phyloP scores from a whole-genome alignment of 2,329 filamentous ascomycete species.

The Colletotrichum incanum region DNA sequence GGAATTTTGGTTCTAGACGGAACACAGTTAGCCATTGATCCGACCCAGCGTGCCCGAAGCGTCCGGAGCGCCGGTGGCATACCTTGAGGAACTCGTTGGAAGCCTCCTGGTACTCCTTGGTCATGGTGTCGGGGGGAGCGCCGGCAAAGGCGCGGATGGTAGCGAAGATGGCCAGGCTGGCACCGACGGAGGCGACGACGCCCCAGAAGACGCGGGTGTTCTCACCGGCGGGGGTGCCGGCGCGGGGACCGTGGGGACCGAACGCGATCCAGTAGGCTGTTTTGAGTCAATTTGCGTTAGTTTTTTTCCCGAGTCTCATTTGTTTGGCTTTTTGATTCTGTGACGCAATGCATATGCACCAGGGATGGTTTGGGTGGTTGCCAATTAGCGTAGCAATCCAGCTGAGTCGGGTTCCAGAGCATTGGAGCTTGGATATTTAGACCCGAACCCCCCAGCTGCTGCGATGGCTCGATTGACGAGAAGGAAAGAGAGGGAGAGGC shows the following conservation, averaged over 20 bases:
- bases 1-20: conserved; percentile 80
- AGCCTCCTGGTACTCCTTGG: conserved; percentile 96
- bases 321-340: not conserved
- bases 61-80: not conserved
- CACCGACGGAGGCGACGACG: conserved; percentile 77
- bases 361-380: conserved; percentile 27
- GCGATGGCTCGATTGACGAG: conserved; percentile 16
- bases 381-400: conserved; percentile 30
- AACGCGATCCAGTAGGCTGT: conserved; percentile 99
- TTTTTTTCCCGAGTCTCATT: conserved; percentile 46
- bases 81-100: conserved; percentile 96
- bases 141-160: conserved; percentile 80
- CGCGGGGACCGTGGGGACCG: conserved; percentile 94
- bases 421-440: conserved; percentile 14
- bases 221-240: conserved; percentile 87
- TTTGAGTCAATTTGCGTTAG: conserved; percentile 59
- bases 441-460: not conserved
- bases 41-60: not conserved
- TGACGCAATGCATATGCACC: conserved; percentile 40
- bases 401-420: not conserved
- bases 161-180: conserved; percentile 81
- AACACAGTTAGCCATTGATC: conserved; percentile 27
- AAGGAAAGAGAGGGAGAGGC: conserved; percentile 1
- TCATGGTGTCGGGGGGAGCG: conserved; percentile 88
- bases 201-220: conserved; percentile 83